phyloP scores from a whole-genome alignment of 208 protist species.

The Leishmania martiniquensis region DNA sequence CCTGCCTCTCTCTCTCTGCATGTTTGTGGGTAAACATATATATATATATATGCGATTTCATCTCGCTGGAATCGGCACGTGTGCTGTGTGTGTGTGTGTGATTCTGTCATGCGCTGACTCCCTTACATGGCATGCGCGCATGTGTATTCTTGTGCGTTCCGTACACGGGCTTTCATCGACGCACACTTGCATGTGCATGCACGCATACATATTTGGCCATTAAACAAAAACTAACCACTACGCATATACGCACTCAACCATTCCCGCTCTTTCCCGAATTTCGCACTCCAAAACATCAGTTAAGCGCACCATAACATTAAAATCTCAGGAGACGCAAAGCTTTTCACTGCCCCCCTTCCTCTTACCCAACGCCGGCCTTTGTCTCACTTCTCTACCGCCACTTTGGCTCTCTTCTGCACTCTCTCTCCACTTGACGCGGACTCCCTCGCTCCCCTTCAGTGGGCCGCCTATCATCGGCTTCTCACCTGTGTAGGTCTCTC shows the following conservation, averaged over 20 bases:
- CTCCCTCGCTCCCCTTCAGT: constrained; percentile 1
- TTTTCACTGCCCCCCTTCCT: neutral
- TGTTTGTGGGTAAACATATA: too few relatives aligned
- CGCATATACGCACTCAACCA: too few relatives aligned
- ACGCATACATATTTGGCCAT: neutral
- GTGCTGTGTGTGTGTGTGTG: too few relatives aligned
- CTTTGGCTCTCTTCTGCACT: neutral
- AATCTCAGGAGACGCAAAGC: neutral
- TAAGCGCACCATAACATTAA: neutral
- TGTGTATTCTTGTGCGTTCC: too few relatives aligned
- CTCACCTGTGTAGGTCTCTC: neutral
- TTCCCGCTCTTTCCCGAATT: too few relatives aligned
- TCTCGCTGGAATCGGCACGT: too few relatives aligned
- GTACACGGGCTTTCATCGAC: neutral
- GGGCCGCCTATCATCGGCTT: neutral
- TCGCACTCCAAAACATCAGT: neutral
- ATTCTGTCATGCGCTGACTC: too few relatives aligned
- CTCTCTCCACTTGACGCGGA: neutral
- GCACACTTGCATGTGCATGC: neutral
- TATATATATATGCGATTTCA: too few relatives aligned
- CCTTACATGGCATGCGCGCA: too few relatives aligned
- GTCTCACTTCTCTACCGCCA: neutral
- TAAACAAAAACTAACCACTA: too few relatives aligned
- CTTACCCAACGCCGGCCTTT: too few relatives aligned
- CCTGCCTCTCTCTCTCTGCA: too few relatives aligned